phyloP scores from a whole-genome alignment of 2,329 filamentous ascomycete genomes.

The Alternaria panax region DNA sequence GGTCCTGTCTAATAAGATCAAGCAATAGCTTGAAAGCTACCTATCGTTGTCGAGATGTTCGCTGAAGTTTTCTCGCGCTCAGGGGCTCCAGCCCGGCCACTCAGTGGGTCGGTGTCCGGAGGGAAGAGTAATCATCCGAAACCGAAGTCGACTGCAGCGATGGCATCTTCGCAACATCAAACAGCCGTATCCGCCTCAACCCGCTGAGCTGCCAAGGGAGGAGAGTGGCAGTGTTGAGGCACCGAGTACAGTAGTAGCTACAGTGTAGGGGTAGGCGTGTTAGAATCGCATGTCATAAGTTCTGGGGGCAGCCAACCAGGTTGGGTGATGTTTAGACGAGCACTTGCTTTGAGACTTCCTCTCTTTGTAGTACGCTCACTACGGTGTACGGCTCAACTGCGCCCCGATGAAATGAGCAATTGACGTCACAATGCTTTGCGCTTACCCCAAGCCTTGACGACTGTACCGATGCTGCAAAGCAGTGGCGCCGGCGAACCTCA shows the following conservation, averaged over 20 bases:
- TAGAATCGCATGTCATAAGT: slow-evolving; percentile 7
- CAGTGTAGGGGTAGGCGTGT: not conserved
- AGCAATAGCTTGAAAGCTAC: not conserved
- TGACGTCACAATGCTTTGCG: slow-evolving; percentile 10
- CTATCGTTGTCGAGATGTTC: not conserved
- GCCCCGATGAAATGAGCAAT: not conserved
- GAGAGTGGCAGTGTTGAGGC: not conserved
- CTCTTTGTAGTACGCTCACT: not conserved
- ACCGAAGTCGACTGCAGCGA: not conserved
- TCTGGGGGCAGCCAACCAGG: not conserved
- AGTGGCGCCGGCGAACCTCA: not conserved
- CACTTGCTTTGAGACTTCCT: not conserved
- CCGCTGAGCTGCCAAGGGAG: not conserved
- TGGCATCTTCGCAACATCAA: not conserved
- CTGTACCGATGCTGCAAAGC: not conserved
- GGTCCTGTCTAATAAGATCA: not conserved
- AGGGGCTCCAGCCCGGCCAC: not conserved
- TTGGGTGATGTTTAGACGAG: slow-evolving; percentile 4
- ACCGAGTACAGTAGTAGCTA: not conserved
- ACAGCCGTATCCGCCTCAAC: not conserved
- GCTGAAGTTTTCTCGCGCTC: slow-evolving; percentile 2
- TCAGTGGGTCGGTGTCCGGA: not conserved
- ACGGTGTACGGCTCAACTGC: not conserved
- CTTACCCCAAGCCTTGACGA: not conserved
- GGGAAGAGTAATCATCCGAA: not conserved